These are phyloP conservation scores for Austropuccinia psidii DNA, from an alignment of 1,284 basidiomycete genomes.

Conservation along the genomic window DNA sequence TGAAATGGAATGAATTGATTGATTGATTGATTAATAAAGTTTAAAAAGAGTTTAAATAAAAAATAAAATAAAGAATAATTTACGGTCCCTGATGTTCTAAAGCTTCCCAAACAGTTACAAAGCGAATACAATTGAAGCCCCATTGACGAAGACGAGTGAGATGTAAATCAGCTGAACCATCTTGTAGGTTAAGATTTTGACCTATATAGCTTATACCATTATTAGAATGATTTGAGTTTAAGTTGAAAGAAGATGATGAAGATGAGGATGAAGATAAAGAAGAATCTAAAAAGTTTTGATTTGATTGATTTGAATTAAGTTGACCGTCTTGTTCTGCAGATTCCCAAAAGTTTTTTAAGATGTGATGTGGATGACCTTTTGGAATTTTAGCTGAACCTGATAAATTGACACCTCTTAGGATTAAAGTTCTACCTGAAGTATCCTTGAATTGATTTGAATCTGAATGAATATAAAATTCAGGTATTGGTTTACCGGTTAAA, in stretches of 20 bases:
- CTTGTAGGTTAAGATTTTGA: constrained; percentile 50
- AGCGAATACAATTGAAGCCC: constrained; percentile 92
- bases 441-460: constrained; percentile 65
- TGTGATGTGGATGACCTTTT: constrained; percentile 59
- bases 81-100: constrained; percentile 88
- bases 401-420: constrained; percentile 87
- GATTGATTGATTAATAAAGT: background rate
- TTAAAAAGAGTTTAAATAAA: background rate
- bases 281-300: background rate
- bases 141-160: constrained; percentile 74
- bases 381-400: constrained; percentile 82
- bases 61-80: constrained; percentile 50
- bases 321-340: constrained; percentile 61
- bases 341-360: constrained; percentile 79
- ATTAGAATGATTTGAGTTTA: background rate
- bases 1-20: background rate
- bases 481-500: constrained; percentile 35
- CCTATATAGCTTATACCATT: constrained; percentile 14
- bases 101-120: constrained; percentile 88
- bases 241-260: background rate
- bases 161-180: constrained; percentile 80
- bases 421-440: constrained; percentile 67
- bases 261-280: background rate
- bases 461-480: constrained; percentile 41
- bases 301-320: background rate